Percentiles rank a stretch among this genome's conserved stretches.
Conservation (phyloP, 176 grass and related monocot genomes). For the Rhynchospora pubera region DNA sequence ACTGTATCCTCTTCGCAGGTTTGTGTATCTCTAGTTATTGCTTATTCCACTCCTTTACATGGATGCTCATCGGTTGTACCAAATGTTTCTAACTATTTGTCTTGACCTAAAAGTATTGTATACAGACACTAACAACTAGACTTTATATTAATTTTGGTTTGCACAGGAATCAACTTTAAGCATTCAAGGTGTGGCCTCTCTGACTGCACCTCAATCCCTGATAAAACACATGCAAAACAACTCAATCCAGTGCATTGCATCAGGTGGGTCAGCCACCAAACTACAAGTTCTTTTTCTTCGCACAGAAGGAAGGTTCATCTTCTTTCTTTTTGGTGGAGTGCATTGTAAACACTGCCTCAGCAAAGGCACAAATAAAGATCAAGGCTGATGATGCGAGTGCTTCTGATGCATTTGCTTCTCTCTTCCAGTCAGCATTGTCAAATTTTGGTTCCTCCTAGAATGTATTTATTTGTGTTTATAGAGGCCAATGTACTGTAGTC, state of each 20-base stretch:
- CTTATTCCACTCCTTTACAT: background rate
- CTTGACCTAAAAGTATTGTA: background rate
- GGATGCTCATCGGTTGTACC: background rate
- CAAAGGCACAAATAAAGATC: constrained; percentile 79
- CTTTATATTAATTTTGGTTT: constrained; percentile 4
- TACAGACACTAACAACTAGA: background rate
- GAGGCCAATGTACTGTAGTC: background rate
- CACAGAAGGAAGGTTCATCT: constrained; percentile 62
- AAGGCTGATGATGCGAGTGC: constrained; percentile 72
- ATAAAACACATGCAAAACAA: constrained; percentile 88
- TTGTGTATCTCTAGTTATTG: constrained; percentile 22
- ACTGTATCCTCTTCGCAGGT: constrained; percentile 74
- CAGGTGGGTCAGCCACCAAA: constrained; percentile 89
- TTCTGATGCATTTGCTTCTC: constrained; percentile 54
- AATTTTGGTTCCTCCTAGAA: constrained; percentile 49
- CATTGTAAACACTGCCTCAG: constrained; percentile 79
- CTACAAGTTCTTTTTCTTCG: constrained; percentile 98
- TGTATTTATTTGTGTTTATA: background rate
- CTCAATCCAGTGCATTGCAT: constrained; percentile 90
- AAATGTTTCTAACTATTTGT: background rate
- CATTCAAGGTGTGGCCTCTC: constrained; percentile 64
- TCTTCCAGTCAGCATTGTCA: constrained; percentile 68
- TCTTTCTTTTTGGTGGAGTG: constrained; percentile 91
- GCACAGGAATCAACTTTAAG: constrained; percentile 63
- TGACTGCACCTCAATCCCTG: constrained; percentile 76